Evolutionary conservation across 106 monocot genomes (phyloP).

Genomic region (Alisma plantagoaquatica): DNA sequence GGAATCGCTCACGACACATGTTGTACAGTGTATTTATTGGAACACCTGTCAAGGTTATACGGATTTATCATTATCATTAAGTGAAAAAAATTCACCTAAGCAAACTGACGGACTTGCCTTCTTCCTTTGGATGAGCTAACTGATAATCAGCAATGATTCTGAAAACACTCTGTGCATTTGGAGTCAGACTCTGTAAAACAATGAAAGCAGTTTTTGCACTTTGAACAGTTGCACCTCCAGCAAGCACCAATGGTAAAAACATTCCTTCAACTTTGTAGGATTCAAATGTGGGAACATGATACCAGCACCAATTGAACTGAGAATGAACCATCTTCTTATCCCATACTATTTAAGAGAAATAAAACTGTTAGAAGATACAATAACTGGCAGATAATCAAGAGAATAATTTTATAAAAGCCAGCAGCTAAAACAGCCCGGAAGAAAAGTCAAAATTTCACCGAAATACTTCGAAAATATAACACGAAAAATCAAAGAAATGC

Average conservation of each 20-base stretch:
- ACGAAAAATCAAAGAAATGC: too few relatives aligned
- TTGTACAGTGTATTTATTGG: slow-evolving; percentile 55
- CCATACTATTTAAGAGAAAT: slow-evolving; percentile 78
- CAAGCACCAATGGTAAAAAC: slow-evolving; percentile 71
- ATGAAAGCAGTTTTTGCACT: slow-evolving; percentile 78
- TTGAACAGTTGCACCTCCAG: slow-evolving; percentile 51
- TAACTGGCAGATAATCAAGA: too few relatives aligned
- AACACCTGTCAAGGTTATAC: slow-evolving; percentile 46
- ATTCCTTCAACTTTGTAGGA: slow-evolving; percentile 78
- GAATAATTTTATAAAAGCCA: too few relatives aligned
- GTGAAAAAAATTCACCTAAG: not conserved
- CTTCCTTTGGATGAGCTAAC: slow-evolving; percentile 66
- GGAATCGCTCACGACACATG: slow-evolving; percentile 73
- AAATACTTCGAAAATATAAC: too few relatives aligned
- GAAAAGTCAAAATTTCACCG: too few relatives aligned
- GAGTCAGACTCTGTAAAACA: slow-evolving; percentile 86
- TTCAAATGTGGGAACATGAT: slow-evolving; percentile 86
- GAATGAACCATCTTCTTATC: slow-evolving; percentile 99
- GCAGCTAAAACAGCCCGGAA: too few relatives aligned
- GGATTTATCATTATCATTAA: not conserved
- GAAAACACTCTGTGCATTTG: slow-evolving; percentile 93
- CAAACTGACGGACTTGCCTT: slow-evolving; percentile 35
- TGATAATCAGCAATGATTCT: slow-evolving; percentile 71
- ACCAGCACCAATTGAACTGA: slow-evolving; percentile 95
- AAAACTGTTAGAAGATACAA: too few relatives aligned